Percentiles rank a stretch among this genome's conserved stretches.
These are phyloP conservation scores for Stemphylium beticola DNA, from an alignment of 2,329 filamentous ascomycete genomes.

Conservation along the genomic window DNA sequence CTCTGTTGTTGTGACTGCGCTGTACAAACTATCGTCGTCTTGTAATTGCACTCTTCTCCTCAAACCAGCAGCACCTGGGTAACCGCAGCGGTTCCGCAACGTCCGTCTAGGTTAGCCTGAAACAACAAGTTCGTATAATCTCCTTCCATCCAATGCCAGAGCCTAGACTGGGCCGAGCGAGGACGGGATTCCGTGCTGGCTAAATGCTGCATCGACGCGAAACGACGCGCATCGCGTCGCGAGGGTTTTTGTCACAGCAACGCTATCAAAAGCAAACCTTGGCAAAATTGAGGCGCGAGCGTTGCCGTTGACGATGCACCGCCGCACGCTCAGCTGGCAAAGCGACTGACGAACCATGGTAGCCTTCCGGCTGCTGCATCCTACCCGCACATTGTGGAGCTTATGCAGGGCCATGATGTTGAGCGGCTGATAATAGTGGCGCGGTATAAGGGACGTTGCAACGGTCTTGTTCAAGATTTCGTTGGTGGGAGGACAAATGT, in stretches of 20 bases:
- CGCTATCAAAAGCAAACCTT: conserved; percentile 10
- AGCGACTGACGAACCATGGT: not conserved
- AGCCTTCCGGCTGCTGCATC: conserved; percentile 10
- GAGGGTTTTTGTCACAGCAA: conserved; percentile 5
- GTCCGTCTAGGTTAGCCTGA: not conserved
- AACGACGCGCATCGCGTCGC: not conserved
- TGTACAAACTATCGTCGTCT: not conserved
- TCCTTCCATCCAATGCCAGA: no score
- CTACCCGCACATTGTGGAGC: conserved; percentile 10
- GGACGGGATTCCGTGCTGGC: no score
- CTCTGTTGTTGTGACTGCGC: not conserved
- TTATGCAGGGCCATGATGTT: conserved; percentile 16
- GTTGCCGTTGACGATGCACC: not conserved
- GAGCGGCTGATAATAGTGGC: conserved; percentile 7
- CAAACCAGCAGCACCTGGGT: not conserved
- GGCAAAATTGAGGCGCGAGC: not conserved
- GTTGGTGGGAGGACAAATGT: no score
- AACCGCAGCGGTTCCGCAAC: not conserved
- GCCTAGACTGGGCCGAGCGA: no score
- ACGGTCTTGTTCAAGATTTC: no score
- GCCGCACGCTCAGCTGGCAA: conserved; percentile 10
- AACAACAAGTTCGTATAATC: not conserved
- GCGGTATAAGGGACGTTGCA: conserved; percentile 1
- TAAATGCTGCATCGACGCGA: no score
- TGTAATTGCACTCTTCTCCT: not conserved